Evolutionary conservation across 331 rosid genomes (phyloP).

Genomic region (Quercus lobata): DNA sequence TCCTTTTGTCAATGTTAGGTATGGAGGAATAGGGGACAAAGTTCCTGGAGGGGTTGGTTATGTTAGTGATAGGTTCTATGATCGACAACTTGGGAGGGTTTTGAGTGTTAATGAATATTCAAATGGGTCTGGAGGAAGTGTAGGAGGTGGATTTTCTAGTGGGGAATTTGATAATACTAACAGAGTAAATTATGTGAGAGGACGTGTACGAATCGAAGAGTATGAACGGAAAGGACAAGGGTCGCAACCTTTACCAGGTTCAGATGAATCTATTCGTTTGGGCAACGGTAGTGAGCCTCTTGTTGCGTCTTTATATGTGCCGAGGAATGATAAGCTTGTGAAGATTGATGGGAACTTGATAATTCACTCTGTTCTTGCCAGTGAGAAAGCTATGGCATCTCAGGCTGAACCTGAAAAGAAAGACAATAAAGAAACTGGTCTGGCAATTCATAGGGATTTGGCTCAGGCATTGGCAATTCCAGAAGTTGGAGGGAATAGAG

Average conservation of each 20-base stretch:
- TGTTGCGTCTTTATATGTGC: slow-evolving; percentile 90
- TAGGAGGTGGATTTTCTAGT: slow-evolving; percentile 27
- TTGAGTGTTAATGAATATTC: slow-evolving; percentile 36
- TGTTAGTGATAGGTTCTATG: slow-evolving; percentile 40
- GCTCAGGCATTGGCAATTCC: slow-evolving; percentile 73
- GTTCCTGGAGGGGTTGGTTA: slow-evolving; percentile 40
- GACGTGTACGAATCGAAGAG: slow-evolving; percentile 25
- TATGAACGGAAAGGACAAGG: slow-evolving; percentile 24
- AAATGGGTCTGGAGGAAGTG: slow-evolving; percentile 49
- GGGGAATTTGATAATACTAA: slow-evolving; percentile 39
- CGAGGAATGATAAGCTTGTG: slow-evolving; percentile 88
- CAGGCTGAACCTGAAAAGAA: slow-evolving; percentile 30
- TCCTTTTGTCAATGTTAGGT: slow-evolving; percentile 60
- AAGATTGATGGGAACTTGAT: slow-evolving; percentile 96
- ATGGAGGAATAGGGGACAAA: slow-evolving; percentile 45
- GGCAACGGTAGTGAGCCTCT: slow-evolving; percentile 76
- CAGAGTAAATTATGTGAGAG: slow-evolving; percentile 33
- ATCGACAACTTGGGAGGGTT: slow-evolving; percentile 50
- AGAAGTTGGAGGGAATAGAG: slow-evolving; percentile 56
- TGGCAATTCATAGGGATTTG: slow-evolving; percentile 52
- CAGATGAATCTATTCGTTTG: slow-evolving; percentile 28
- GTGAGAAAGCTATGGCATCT: slow-evolving; percentile 85
- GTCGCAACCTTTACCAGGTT: slow-evolving; percentile 8
- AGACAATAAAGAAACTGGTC: slow-evolving; percentile 51
- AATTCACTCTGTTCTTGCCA: slow-evolving; percentile 86